Evolutionary conservation across 2,329 filamentous ascomycete species (phyloP), one percentile per base, ranked within the genome.

Genomic region (Aspergillus sp.): DNA sequence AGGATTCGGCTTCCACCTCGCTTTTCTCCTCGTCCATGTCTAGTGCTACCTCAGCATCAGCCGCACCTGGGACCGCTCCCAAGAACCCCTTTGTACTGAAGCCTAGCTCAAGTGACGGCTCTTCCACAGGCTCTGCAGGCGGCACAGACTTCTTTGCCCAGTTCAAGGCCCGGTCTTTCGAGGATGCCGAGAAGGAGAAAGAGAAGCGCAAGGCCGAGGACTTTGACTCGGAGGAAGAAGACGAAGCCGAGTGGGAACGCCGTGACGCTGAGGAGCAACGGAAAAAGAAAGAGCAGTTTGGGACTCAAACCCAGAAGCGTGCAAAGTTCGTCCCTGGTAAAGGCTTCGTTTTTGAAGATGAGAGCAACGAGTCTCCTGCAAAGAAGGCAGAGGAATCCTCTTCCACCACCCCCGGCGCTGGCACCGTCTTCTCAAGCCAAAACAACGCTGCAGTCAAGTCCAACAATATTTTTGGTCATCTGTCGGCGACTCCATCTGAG

Each of bases 191-290:
- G 48, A 75, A 78, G 50, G 79, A 79, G 49, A 80, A 78, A 59
- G 76, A 74, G 57, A 81, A 81, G 69, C 78, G 80, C 53, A 82
- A 81, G 69, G 79, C 75, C 3, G 80, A 82, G 54, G 80, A 83
- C 21, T 82, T 80, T 61, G 81, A 84, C 63, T 82, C 81, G 7
- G 82, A 83, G 13, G 80, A 82, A 57, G 81, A 83, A 45, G 79
- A 83, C 47, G 78, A 81, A 63, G 80, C 73, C 28, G 75, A 80
- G 50, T 84, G 80, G 78, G 78, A 81, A 59, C 76, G 77, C 57
- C 72, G 74, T 58, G 74, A 83, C 65, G 75, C 76, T 43, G 79
- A 80, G 65, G 70, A 79, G 65, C 79, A 81, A 64, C 76, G 74
- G 28, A 77, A 77, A 43, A 83, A 82, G 69, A 74, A 72, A 28